phyloP scores from a whole-genome alignment of 2,329 filamentous ascomycete genomes.

The Pyrenochaeta sp. region DNA sequence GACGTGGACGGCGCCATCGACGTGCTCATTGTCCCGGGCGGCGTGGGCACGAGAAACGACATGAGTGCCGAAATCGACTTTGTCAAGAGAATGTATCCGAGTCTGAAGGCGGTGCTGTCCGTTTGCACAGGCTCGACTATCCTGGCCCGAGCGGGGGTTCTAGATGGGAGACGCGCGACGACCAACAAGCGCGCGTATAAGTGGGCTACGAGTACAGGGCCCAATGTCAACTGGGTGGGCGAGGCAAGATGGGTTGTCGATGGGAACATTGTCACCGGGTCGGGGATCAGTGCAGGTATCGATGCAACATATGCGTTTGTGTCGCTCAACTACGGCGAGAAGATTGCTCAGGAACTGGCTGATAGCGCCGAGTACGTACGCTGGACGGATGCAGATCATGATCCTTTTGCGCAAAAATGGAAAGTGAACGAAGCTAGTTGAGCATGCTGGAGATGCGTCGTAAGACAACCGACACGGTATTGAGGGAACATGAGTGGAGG shows the following conservation, averaged over 20 bases:
- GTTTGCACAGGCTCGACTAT: slow-evolving; percentile 70
- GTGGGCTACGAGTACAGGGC: slow-evolving; percentile 46
- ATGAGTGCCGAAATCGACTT: slow-evolving; percentile 53
- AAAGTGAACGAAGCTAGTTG: slow-evolving; percentile 3
- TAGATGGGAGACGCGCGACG: slow-evolving; percentile 67
- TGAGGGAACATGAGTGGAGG: no score
- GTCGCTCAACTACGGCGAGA: slow-evolving; percentile 59
- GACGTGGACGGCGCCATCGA: slow-evolving; percentile 46
- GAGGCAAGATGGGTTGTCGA: slow-evolving; percentile 63
- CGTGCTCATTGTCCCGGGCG: slow-evolving; percentile 71
- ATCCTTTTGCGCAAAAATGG: slow-evolving; percentile 61
- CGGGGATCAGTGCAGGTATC: slow-evolving; percentile 69
- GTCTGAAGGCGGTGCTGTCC: slow-evolving; percentile 63
- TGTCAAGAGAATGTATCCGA: slow-evolving; percentile 56
- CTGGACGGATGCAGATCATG: slow-evolving; percentile 56
- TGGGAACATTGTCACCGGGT: slow-evolving; percentile 70
- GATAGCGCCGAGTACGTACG: slow-evolving; percentile 64
- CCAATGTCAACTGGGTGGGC: slow-evolving; percentile 65
- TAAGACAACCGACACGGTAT: no score
- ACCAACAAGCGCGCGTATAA: slow-evolving; percentile 68
- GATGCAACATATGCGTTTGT: slow-evolving; percentile 66
- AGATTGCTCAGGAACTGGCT: slow-evolving; percentile 57
- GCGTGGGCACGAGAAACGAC: slow-evolving; percentile 55
- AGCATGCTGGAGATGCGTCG: no score
- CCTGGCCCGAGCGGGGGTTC: slow-evolving; percentile 63